phyloP scores from a whole-genome alignment of 306 rosid genomes.

The Corylus avellana region DNA sequence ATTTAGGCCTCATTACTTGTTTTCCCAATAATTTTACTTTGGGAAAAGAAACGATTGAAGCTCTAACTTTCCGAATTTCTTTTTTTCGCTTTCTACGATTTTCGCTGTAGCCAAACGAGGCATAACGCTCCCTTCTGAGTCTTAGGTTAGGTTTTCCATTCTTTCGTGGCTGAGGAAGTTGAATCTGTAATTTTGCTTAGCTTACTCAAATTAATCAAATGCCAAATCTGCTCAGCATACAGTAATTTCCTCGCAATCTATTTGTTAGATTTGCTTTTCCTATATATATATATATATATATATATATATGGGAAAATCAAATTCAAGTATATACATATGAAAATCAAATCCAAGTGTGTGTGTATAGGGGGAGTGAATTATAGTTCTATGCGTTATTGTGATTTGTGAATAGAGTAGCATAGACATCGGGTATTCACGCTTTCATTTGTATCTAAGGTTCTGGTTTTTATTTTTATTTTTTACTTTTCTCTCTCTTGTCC shows the following conservation, averaged over 20 bases:
- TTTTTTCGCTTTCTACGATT: neutral
- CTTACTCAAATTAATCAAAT: neutral
- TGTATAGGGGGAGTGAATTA: no score
- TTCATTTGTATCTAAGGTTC: neutral
- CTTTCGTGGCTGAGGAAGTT: neutral
- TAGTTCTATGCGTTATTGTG: no score
- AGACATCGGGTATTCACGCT: neutral
- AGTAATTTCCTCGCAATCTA: neutral
- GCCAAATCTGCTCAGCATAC: neutral
- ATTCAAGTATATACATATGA: neutral
- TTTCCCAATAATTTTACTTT: neutral
- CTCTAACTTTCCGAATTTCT: neutral
- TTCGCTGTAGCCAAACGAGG: neutral
- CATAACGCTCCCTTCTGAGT: neutral
- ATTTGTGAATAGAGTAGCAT: neutral
- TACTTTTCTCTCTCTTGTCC: slow-evolving; percentile 14
- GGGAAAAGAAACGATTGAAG: neutral
- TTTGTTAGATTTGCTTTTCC: neutral
- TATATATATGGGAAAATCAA: neutral
- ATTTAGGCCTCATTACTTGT: neutral
- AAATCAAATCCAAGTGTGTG: no score
- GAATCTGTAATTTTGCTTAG: neutral
- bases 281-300: neutral
- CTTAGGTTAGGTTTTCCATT: neutral
- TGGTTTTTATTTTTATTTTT: neutral